Percentiles rank a stretch among this genome's conserved stretches.
These are phyloP conservation scores for Senecio squalidus DNA, from an alignment of 140 eudicot genomes.

Conservation along the genomic window DNA sequence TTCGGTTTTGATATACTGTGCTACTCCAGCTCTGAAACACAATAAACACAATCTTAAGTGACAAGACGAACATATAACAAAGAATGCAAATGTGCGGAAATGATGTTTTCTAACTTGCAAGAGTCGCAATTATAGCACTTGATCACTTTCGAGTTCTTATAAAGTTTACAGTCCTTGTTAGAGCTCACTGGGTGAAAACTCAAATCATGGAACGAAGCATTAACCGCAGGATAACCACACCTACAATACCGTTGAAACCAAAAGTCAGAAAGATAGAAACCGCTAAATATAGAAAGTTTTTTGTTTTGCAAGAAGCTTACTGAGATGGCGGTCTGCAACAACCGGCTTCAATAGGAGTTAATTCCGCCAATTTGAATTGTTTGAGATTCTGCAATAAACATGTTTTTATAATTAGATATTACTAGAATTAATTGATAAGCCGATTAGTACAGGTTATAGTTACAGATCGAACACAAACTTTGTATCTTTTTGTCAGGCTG, in stretches of 20 bases:
- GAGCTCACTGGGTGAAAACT: conserved; percentile 78
- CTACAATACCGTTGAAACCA: conserved; percentile 21
- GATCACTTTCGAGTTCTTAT: conserved; percentile 62
- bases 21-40: conserved; percentile 85
- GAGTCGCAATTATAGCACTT: conserved; percentile 89
- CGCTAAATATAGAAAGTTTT: neutral
- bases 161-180: conserved; percentile 71
- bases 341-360: conserved; percentile 87
- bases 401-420: neutral
- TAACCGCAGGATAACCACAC: conserved; percentile 91
- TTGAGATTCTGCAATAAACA: conserved; percentile 53
- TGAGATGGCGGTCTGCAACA: conserved; percentile 95
- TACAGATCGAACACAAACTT: conserved; percentile 31
- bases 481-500: conserved; percentile 58
- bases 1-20: conserved; percentile 85
- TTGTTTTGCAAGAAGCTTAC: conserved; percentile 52
- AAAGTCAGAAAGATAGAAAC: conserved; percentile 15
- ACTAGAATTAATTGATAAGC: neutral
- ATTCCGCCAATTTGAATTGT: conserved; percentile 53
- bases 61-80: neutral
- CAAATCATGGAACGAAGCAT: conserved; percentile 76
- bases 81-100: neutral
- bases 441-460: neutral
- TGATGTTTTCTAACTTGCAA: conserved; percentile 75
- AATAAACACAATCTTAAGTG: conserved; percentile 4